Percentiles rank a stretch among this genome's conserved stretches.
Conservation (phyloP, 208 protist species). For the Naegleria lovaniensis region DNA sequence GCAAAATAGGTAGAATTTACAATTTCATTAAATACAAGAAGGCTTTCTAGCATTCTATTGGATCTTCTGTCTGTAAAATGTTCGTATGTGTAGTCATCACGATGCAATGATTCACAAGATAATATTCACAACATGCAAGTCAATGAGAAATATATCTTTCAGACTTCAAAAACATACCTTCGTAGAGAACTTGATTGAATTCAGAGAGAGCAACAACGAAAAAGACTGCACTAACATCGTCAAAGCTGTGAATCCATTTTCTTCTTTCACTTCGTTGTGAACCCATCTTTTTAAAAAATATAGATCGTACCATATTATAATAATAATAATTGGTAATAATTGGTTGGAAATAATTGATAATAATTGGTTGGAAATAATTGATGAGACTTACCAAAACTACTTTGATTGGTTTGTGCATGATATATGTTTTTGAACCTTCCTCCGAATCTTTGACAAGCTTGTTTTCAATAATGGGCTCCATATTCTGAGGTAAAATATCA, state of each 20-base stretch:
- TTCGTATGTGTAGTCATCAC: no score
- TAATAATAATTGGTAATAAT: no score
- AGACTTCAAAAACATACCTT: conserved; percentile 28
- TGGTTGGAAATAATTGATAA: no score
- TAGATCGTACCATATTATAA: no score
- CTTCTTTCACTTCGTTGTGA: conserved; percentile 37
- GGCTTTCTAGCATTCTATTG: conserved; percentile 67
- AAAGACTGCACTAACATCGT: conserved; percentile 30
- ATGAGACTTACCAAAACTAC: conserved; percentile 20
- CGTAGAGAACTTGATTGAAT: conserved; percentile 24
- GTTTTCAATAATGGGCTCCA: neutral
- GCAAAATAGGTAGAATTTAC: conserved; percentile 60
- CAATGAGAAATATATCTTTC: conserved; percentile 34
- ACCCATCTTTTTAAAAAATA: conserved; percentile 45
- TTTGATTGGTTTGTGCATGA: neutral
- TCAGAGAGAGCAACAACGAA: neutral
- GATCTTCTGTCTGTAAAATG: conserved; percentile 55
- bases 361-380: no score
- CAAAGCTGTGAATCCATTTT: conserved; percentile 36
- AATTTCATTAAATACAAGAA: conserved; percentile 67
- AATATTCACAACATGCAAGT: conserved; percentile 56
- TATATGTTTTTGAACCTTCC: neutral
- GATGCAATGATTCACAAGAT: conserved; percentile 54
- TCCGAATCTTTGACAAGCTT: neutral
- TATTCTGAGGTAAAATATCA: neutral